Base-by-base conservation (phyloP, 73 alveolate genomes). In the Paraurostyla sp. region DNA sequence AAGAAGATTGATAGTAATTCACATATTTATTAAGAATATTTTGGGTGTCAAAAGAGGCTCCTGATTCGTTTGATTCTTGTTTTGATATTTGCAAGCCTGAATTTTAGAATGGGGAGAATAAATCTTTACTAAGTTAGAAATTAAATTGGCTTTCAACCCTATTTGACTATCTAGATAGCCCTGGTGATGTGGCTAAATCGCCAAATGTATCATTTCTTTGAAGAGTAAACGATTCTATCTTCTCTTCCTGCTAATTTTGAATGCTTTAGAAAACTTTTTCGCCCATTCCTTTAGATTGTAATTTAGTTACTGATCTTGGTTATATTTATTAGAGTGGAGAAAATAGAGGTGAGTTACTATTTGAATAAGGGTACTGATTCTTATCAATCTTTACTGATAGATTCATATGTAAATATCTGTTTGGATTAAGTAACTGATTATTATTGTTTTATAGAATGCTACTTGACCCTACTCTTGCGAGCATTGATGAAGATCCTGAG, bases 311-410 rank as follows among this genome's bases (percentile, higher is more conserved):
- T 54, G 71, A 23, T 54, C 9, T 54, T 54, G 22, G 9, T 54
- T 56, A 22, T 15, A 56, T 7, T 32, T 56, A 56, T 15, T 15
- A 22, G 71, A 22, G n/a, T n/a, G 71, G 32, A 56, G 32, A 56
- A 15, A 15, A 13, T 15, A 22, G 7, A 7, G 71, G 71, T 15
- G 71, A 56, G 22, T 22, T 56, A 7, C 13, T 27, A 29, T 16
- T 60, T 13, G 9, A 29, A 11, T 16, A 56, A 15, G 18, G 50
- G 32, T 27, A 60, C 23, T 60, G 6, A 29, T 16, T 29, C 23
- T 60, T 60, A 33, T 60, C 78, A 30, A 60, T 60, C 23, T 60
- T 60, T 23, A 60, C 78, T 13, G 78, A 60, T 3, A 60, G 78
- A 27, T 60, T 60, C 78, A 60, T 60, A 9, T 30, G 6, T 9